These are phyloP conservation scores for Diospyros lotus DNA, from an alignment of 148 eudicot genomes.

Conservation along the genomic window DNA sequence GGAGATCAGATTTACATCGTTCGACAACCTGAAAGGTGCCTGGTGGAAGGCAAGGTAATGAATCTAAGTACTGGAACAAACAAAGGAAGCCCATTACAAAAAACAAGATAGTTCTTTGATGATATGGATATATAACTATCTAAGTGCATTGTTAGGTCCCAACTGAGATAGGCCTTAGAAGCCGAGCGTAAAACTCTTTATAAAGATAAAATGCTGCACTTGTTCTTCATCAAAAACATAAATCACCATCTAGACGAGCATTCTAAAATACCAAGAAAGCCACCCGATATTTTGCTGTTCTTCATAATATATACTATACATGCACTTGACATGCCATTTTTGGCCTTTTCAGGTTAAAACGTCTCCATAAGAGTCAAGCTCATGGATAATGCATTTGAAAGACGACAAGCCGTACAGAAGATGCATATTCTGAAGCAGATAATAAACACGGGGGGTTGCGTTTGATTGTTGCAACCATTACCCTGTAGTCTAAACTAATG, in stretches of 20 bases:
- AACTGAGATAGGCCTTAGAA: not conserved
- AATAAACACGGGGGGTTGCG: not conserved
- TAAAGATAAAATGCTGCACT: too few relatives aligned
- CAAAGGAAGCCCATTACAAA: too few relatives aligned
- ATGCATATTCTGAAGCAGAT: not conserved
- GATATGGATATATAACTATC: too few relatives aligned
- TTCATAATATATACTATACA: not conserved
- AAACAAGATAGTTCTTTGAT: not conserved
- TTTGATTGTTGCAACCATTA: not conserved
- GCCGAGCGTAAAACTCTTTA: not conserved
- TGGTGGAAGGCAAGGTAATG: constrained; percentile 24
- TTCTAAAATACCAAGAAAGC: too few relatives aligned
- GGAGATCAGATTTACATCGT: constrained; percentile 93
- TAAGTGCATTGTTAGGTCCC: too few relatives aligned
- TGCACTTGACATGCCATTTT: not conserved
- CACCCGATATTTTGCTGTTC: too few relatives aligned
- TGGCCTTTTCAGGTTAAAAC: constrained; percentile 1
- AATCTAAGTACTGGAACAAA: not conserved
- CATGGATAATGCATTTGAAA: not conserved
- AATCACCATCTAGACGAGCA: too few relatives aligned
- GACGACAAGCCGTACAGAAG: too few relatives aligned
- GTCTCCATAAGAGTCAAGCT: not conserved
- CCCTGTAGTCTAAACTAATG: too few relatives aligned
- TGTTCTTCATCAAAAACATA: too few relatives aligned
- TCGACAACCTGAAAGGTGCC: constrained; percentile 77